These are phyloP conservation scores for Phanerochaete sordida DNA, from an alignment of 768 basidiomycete species.

Conservation along the genomic window DNA sequence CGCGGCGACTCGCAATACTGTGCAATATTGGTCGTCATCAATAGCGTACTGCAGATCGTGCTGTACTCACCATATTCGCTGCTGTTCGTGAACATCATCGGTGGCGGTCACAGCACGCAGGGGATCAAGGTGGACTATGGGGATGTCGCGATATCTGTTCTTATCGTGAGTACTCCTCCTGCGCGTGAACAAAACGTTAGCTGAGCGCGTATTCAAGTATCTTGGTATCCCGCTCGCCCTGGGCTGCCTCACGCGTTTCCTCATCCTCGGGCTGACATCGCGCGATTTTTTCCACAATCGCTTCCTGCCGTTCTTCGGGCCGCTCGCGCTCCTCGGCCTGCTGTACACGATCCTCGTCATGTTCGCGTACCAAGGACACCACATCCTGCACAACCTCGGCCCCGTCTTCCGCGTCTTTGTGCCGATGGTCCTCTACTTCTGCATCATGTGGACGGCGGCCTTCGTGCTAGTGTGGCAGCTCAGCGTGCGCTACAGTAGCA, in stretches of 20 bases:
- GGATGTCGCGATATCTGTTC: constrained; percentile 59
- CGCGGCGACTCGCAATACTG: constrained; percentile 68
- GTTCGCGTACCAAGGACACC: constrained; percentile 57
- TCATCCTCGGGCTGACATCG: constrained; percentile 41
- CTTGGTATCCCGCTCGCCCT: constrained; percentile 78
- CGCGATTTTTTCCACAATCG: constrained; percentile 46
- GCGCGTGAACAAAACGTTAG: not conserved
- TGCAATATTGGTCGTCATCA: constrained; percentile 77
- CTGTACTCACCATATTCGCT: constrained; percentile 74
- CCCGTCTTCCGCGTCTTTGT: constrained; percentile 79
- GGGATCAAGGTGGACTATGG: constrained; percentile 52
- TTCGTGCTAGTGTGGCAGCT: constrained; percentile 56
- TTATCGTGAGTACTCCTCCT: constrained; percentile 51
- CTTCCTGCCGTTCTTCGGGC: constrained; percentile 70
- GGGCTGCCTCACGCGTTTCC: constrained; percentile 66
- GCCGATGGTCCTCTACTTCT: constrained; percentile 76
- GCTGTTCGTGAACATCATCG: constrained; percentile 71
- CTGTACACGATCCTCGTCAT: constrained; percentile 79
- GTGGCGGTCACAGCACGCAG: constrained; percentile 34
- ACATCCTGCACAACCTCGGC: constrained; percentile 70
- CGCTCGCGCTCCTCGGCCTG: constrained; percentile 68
- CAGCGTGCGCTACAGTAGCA: constrained; percentile 27
- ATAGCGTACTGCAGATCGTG: constrained; percentile 74
- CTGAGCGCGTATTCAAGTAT: constrained; percentile 41
- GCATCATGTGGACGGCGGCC: constrained; percentile 68